Evolutionary conservation across 2,329 filamentous ascomycete genomes (phyloP).

Genomic region (Metarhizium anisopliae): DNA sequence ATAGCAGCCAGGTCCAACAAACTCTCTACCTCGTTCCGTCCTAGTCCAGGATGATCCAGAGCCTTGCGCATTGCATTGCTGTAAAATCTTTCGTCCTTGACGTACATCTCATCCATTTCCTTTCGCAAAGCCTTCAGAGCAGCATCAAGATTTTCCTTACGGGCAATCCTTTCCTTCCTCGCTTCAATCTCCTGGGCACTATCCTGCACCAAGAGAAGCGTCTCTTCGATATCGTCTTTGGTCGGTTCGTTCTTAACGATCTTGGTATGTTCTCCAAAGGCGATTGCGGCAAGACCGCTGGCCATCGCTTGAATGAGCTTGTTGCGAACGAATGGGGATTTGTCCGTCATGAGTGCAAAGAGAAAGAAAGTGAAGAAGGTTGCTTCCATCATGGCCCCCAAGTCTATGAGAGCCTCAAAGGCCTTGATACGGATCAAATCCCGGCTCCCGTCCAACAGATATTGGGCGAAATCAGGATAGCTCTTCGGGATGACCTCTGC

Average conservation of each 20-base stretch:
- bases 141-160: conserved; percentile 52
- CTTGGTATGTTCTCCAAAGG: conserved; percentile 51
- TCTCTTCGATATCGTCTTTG: conserved; percentile 25
- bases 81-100: conserved; percentile 27
- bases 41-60: conserved; percentile 28
- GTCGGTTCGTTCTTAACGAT: conserved; percentile 29
- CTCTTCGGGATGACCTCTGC: conserved; percentile 47
- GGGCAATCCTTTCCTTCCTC: conserved; percentile 52
- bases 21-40: conserved; percentile 31
- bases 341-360: conserved; percentile 50
- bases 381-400: conserved; percentile 50
- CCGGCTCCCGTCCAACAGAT: conserved; percentile 54
- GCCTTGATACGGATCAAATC: conserved; percentile 58
- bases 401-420: conserved; percentile 53
- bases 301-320: conserved; percentile 51
- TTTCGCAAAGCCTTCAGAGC: conserved; percentile 36
- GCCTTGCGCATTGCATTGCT: conserved; percentile 35
- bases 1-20: conserved; percentile 35
- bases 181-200: conserved; percentile 46
- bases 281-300: conserved; percentile 52
- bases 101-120: conserved; percentile 35
- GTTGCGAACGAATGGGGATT: conserved; percentile 53
- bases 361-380: conserved; percentile 48
- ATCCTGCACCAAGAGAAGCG: conserved; percentile 32
- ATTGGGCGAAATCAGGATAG: conserved; percentile 50